Evolutionary conservation across 2,329 filamentous ascomycete genomes (phyloP).

Genomic region (Aspergillus aculeatus): DNA sequence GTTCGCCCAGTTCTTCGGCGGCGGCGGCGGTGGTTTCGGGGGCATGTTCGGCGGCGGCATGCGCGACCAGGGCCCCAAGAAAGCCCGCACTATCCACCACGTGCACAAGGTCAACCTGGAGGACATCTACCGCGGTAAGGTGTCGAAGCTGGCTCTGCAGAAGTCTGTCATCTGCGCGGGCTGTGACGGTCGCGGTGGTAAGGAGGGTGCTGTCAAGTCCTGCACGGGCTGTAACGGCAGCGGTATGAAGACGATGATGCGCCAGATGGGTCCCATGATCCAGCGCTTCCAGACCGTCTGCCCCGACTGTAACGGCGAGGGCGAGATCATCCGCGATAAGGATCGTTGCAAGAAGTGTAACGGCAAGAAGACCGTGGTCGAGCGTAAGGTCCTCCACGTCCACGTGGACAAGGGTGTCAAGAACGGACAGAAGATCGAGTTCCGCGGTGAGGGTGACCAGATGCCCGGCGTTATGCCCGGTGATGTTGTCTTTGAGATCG

Average conservation of each 20-base stretch:
- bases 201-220: conserved; percentile 95
- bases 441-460: conserved; percentile 95
- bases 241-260: conserved; percentile 99
- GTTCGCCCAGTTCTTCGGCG: conserved; percentile 95
- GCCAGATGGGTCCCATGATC: conserved; percentile 99
- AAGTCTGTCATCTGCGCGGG: conserved; percentile 96
- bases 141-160: conserved; percentile 94
- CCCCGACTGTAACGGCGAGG: conserved; percentile 96
- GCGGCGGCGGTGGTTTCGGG: conserved; percentile 67
- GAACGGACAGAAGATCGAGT: conserved; percentile 94
- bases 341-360: conserved; percentile 95
- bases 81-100: conserved; percentile 96
- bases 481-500: conserved; percentile 97
- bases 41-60: conserved; percentile 78
- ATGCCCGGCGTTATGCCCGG: conserved; percentile 88
- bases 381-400: conserved; percentile 97
- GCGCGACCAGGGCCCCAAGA: conserved; percentile 76
- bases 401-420: conserved; percentile 94
- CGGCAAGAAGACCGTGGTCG: conserved; percentile 97
- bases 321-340: conserved; percentile 94
- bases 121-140: conserved; percentile 96
- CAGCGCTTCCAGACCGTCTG: conserved; percentile 99
- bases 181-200: conserved; percentile 91
- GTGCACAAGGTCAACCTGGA: conserved; percentile 97
- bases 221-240: conserved; percentile 87